A percentile compares a stretch with the other conserved stretches of the same genome.
Evolutionary conservation across 148 eudicot genomes (phyloP).

Genomic region (Fagopyrum homotropicum): DNA sequence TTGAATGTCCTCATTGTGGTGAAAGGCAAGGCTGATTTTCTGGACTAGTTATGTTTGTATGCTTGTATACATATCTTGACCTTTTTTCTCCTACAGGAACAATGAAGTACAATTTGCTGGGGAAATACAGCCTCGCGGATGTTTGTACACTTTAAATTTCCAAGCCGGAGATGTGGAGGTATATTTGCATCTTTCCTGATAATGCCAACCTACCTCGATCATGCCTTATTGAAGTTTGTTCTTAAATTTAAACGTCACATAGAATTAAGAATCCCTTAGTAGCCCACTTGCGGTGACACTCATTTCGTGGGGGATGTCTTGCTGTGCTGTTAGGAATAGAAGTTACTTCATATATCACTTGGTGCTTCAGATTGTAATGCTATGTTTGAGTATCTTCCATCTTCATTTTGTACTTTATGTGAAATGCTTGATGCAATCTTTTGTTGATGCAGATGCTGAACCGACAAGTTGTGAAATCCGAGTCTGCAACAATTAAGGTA

Average conservation of each 20-base stretch:
- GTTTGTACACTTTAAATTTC: conserved; percentile 42
- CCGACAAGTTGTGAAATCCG: conserved; percentile 93
- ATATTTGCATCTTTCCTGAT: neutral
- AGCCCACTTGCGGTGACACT: neutral
- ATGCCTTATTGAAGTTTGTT: neutral
- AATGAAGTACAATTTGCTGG: conserved; percentile 98
- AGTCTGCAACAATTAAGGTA: conserved; percentile 92
- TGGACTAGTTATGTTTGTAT: neutral
- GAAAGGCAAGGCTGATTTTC: conserved; percentile 57
- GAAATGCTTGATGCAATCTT: conserved; percentile 13
- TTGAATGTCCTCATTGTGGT: conserved; percentile 92
- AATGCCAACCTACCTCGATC: neutral
- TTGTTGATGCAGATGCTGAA: conserved; percentile 61
- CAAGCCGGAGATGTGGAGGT: conserved; percentile 75
- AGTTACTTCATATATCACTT: neutral
- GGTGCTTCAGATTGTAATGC: neutral
- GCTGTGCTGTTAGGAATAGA: neutral
- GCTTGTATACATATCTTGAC: neutral
- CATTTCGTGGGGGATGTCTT: neutral
- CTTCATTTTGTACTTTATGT: neutral
- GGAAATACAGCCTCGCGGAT: conserved; percentile 76
- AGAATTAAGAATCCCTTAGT: neutral
- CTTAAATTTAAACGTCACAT: neutral
- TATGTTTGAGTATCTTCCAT: neutral
- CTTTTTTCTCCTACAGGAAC: conserved; percentile 42